Percentiles rank a stretch among this genome's conserved stretches.
Conservation (phyloP, 768 basidiomycete genomes). For the Boletus reticuloceps region DNA sequence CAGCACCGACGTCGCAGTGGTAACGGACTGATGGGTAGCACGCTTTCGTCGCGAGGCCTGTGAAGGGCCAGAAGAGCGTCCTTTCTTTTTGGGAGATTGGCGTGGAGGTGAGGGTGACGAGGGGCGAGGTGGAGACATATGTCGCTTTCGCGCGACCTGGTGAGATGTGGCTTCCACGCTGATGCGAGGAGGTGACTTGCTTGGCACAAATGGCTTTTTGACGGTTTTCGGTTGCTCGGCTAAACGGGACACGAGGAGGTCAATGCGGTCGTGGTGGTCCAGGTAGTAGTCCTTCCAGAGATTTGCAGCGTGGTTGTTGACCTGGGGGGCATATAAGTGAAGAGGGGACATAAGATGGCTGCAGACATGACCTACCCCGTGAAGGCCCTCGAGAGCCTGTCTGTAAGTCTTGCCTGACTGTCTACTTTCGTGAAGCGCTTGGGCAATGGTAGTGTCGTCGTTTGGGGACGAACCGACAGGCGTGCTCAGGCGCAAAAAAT, state of each 20-base stretch:
- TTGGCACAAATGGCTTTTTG: conserved; percentile 27
- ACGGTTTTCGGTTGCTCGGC: conserved; percentile 26
- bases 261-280: conserved; percentile 61
- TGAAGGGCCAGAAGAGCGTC: conserved; percentile 20
- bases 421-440: conserved; percentile 39
- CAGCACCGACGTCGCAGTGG: conserved; percentile 20
- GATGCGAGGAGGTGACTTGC: conserved; percentile 5
- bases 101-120: conserved; percentile 16
- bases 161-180: conserved; percentile 14
- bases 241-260: conserved; percentile 34
- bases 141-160: conserved; percentile 38
- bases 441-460: conserved; percentile 61
- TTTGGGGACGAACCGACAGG: conserved; percentile 48
- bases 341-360: neutral
- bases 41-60: conserved; percentile 27
- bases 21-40: conserved; percentile 14
- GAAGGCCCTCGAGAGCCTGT: conserved; percentile 63
- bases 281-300: conserved; percentile 83
- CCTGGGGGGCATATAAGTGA: conserved; percentile 23
- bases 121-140: conserved; percentile 14
- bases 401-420: conserved; percentile 51
- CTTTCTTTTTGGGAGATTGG: conserved; percentile 24
- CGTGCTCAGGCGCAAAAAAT: conserved; percentile 49
- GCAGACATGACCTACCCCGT: conserved; percentile 49
- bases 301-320: conserved; percentile 49